Base-by-base conservation (phyloP, 1,284 basidiomycete genomes). In the Entoloma clypeatum region DNA sequence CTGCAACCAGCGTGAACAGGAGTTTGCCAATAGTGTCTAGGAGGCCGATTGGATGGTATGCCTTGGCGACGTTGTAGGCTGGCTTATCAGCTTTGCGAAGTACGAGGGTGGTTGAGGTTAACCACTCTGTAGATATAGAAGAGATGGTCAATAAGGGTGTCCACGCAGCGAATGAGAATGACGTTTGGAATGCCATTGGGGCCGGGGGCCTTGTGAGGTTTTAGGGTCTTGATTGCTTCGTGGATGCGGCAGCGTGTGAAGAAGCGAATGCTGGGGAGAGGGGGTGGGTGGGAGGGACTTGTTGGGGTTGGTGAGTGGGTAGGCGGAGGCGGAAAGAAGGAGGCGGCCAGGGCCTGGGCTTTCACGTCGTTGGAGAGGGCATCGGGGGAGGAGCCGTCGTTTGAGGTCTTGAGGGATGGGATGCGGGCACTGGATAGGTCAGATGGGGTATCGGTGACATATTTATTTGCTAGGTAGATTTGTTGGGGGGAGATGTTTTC, bases 141-240 rank as follows among this genome's bases (percentile, higher is more conserved):
- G 1, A 67, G 45, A 18, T 54, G 47, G 11, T 51, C 42, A 0
- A 32, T 24, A 0, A 66, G 48, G 0, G 52, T 13, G 3, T 52
- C 43, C 1, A 30, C 11, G 7, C 39, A 47, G 27, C 52, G 42
- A 23, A 60, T 57, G 4, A 64, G 47, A 1, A 62, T 50, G 1
- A 59, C 40, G 23, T 67, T 65, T 0, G 62, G 58, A 7, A 67
- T 60, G 2, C 52, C 52, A 19, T 62, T 60, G 1, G 48, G 51
- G 1, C 62, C 58, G 3, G 51, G 51, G 5, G 63, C 63, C 34
- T 67, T 67, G 47, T 54, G 49, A 0, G 55, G 57, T 7, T 47
- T 31, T 1, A 67, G 56, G 0, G 55, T 31, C 10, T 13, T 1
- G 7, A 47, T 33, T 0, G 18, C 30, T 7, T 9, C 10, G 5